Conservation (phyloP, 345 rosid genomes). For the Noccaea caerulescens region DNA sequence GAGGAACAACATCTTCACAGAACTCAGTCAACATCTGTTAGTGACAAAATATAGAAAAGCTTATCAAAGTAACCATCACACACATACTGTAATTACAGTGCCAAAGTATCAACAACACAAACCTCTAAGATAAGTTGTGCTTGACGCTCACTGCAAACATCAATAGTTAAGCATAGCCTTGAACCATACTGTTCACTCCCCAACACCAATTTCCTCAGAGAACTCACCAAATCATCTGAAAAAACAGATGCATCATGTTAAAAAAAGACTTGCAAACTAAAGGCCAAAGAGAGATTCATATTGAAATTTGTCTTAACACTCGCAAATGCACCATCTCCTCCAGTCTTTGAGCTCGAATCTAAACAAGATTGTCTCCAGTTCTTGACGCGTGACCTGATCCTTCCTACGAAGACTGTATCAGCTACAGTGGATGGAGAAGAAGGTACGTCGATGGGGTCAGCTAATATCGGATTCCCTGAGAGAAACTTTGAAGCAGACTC, state of each 20-base stretch:
- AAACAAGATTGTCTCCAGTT: conserved; percentile 65
- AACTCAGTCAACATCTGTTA: conserved; percentile 68
- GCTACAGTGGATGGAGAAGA: conserved; percentile 61
- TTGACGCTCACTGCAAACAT: conserved; percentile 87
- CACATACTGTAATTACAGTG: background rate
- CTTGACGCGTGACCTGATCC: conserved; percentile 70
- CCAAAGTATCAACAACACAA: conserved; percentile 12
- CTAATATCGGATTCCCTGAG: conserved; percentile 56
- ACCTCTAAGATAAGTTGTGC: conserved; percentile 76
- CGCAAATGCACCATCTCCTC: conserved; percentile 58
- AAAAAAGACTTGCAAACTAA: conserved; percentile 6
- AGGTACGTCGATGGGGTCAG: conserved; percentile 43
- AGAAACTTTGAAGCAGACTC: conserved; percentile 65
- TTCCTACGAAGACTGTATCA: conserved; percentile 68
- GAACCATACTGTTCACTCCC: conserved; percentile 65
- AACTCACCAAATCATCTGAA: conserved; percentile 62
- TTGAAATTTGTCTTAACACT: conserved; percentile 34
- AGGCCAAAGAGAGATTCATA: conserved; percentile 15
- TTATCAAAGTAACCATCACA: conserved; percentile 3
- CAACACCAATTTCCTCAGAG: conserved; percentile 61
- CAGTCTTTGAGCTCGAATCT: conserved; percentile 41
- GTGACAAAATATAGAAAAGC: conserved; percentile 10
- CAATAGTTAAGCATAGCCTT: conserved; percentile 76
- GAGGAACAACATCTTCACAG: conserved; percentile 69
- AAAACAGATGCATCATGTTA: conserved; percentile 4